Conservation (phyloP, 352 stramenopile genomes). For the Phytophthora brassicae region DNA sequence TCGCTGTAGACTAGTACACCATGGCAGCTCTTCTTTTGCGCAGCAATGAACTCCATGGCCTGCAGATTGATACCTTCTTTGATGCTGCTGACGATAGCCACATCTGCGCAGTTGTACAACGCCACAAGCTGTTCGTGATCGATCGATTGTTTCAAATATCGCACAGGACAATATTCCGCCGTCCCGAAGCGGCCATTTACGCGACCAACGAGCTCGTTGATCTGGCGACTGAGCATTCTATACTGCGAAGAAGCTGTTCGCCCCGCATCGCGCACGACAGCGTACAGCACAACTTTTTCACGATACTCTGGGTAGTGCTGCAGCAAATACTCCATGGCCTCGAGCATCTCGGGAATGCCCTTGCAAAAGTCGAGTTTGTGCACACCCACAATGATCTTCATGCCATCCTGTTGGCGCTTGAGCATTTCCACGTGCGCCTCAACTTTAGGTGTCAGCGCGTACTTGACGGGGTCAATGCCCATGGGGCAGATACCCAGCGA, state of each 20-base stretch:
- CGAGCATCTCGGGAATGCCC: constrained; percentile 88
- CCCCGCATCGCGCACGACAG: constrained; percentile 85
- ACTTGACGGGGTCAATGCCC: constrained; percentile 88
- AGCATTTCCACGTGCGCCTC: constrained; percentile 53
- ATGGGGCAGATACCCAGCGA: constrained; percentile 88
- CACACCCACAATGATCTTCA: constrained; percentile 80
- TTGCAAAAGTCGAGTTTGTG: constrained; percentile 85
- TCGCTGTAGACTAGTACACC: constrained; percentile 91
- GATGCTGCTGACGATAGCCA: constrained; percentile 88
- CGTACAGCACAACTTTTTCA: constrained; percentile 93
- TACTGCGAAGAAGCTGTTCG: constrained; percentile 70
- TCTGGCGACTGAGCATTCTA: constrained; percentile 84
- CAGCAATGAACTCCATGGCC: constrained; percentile 91
- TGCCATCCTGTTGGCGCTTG: constrained; percentile 57
- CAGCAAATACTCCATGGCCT: constrained; percentile 89
- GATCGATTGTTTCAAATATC: constrained; percentile 88
- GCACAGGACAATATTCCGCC: constrained; percentile 86
- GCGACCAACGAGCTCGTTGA: constrained; percentile 88
- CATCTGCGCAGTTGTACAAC: constrained; percentile 88
- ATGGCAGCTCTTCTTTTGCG: constrained; percentile 78
- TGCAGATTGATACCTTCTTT: constrained; percentile 92
- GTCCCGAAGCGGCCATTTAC: constrained; percentile 89
- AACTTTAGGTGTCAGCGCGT: constrained; percentile 64
- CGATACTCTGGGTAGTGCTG: constrained; percentile 91
- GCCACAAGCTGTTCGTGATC: constrained; percentile 88